Conservation (phyloP, 768 basidiomycete species). For the Tulasnella sp. region DNA sequence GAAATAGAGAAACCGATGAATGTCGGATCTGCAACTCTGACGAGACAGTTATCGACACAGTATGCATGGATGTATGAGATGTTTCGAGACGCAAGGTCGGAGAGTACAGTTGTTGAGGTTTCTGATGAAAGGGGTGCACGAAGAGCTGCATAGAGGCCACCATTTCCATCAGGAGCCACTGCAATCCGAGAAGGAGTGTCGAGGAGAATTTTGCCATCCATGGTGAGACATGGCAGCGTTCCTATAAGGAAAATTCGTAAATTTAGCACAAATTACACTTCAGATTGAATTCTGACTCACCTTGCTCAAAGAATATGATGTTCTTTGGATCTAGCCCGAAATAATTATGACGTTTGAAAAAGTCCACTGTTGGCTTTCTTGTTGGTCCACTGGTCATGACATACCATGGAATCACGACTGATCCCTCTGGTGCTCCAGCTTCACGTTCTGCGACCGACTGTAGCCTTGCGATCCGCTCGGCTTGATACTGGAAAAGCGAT, state of each 20-base stretch:
- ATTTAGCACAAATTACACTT: neutral
- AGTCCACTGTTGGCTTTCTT: slow-evolving; percentile 68
- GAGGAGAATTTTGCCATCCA: slow-evolving; percentile 87
- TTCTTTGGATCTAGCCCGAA: slow-evolving; percentile 74
- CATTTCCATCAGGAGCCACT: slow-evolving; percentile 97
- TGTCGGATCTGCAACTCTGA: slow-evolving; percentile 90
- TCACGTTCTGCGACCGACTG: slow-evolving; percentile 56
- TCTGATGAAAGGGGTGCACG: slow-evolving; percentile 56
- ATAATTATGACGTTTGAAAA: slow-evolving; percentile 60
- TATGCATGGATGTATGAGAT: slow-evolving; percentile 88
- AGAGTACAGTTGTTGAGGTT: slow-evolving; percentile 60
- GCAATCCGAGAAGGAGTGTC: slow-evolving; percentile 66
- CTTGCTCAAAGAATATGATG: slow-evolving; percentile 93
- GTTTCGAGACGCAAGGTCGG: slow-evolving; percentile 62
- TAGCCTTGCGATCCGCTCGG: slow-evolving; percentile 82
- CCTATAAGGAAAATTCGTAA: slow-evolving; percentile 37
- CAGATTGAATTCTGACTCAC: slow-evolving; percentile 30
- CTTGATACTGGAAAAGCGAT: slow-evolving; percentile 91
- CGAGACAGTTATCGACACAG: slow-evolving; percentile 98
- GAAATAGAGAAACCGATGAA: slow-evolving; percentile 91
- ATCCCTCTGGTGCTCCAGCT: slow-evolving; percentile 31
- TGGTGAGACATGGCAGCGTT: slow-evolving; percentile 84
- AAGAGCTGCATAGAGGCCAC: slow-evolving; percentile 90
- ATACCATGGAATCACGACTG: slow-evolving; percentile 86
- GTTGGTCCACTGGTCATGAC: slow-evolving; percentile 99